phyloP scores from a whole-genome alignment of 2,329 filamentous ascomycete species.

The Samsoniella hepiali region DNA sequence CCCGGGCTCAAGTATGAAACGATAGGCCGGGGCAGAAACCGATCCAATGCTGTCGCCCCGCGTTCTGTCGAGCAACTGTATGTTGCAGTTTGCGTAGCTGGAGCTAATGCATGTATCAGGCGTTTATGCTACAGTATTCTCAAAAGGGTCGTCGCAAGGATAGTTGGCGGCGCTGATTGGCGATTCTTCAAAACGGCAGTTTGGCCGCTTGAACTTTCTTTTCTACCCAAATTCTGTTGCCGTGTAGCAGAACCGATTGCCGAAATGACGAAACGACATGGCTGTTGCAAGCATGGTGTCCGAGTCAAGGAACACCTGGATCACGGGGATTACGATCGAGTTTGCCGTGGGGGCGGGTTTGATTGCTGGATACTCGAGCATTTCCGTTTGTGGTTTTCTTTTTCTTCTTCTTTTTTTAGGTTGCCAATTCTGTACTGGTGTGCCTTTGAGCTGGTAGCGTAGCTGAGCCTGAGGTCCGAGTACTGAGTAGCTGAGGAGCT shows the following conservation, averaged over 20 bases:
- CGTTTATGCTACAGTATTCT: background rate
- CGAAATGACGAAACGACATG: background rate
- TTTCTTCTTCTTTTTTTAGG: background rate
- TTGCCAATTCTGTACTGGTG: background rate
- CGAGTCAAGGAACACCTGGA: background rate
- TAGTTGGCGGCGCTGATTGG: background rate
- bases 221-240: background rate
- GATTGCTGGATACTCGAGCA: background rate
- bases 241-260: background rate
- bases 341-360: background rate
- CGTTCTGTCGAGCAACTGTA: background rate
- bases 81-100: background rate
- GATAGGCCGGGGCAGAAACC: background rate
- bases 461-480: too few species aligned
- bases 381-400: background rate
- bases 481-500: background rate
- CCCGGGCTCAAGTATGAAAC: conserved; percentile 5
- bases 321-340: background rate
- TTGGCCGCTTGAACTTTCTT: background rate
- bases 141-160: background rate
- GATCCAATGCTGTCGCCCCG: background rate
- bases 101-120: background rate
- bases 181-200: background rate
- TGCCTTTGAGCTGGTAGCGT: background rate
- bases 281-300: background rate